Conservation (phyloP, 306 rosid genomes). For the Delonix regia region DNA sequence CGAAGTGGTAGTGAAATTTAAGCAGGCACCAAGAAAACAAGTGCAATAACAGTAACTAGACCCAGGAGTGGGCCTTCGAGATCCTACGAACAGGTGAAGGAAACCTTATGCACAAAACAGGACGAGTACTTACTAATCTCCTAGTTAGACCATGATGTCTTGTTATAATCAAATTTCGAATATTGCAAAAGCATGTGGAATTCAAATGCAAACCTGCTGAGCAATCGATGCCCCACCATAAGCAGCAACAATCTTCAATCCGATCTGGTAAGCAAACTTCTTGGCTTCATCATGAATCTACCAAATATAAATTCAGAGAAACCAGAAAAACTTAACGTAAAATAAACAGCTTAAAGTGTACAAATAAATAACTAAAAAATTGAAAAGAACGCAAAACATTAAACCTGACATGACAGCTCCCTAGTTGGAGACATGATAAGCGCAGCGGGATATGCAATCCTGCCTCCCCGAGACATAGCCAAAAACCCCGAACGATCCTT, state of each 20-base stretch:
- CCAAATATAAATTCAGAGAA: not conserved
- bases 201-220: slow-evolving; percentile 58
- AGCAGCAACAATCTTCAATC: slow-evolving; percentile 72
- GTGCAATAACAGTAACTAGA: not conserved
- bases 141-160: not conserved
- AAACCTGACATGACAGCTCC: slow-evolving; percentile 79
- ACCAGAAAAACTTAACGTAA: not conserved
- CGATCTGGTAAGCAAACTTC: slow-evolving; percentile 72
- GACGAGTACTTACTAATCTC: not conserved
- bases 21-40: not conserved
- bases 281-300: slow-evolving; percentile 78
- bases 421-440: slow-evolving; percentile 81
- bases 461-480: not conserved
- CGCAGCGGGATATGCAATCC: slow-evolving; percentile 63
- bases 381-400: not conserved
- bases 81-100: not conserved
- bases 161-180: not conserved
- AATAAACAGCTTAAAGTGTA: too few relatives aligned
- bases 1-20: not conserved
- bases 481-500: slow-evolving; percentile 30
- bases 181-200: not conserved
- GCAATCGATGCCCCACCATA: slow-evolving; percentile 77
- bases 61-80: not conserved
- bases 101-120: not conserved
- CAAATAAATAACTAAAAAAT: not conserved